Evolutionary conservation across 371 early-diverging fungal species (phyloP).

Genomic region (Actinomortierella ambigua): DNA sequence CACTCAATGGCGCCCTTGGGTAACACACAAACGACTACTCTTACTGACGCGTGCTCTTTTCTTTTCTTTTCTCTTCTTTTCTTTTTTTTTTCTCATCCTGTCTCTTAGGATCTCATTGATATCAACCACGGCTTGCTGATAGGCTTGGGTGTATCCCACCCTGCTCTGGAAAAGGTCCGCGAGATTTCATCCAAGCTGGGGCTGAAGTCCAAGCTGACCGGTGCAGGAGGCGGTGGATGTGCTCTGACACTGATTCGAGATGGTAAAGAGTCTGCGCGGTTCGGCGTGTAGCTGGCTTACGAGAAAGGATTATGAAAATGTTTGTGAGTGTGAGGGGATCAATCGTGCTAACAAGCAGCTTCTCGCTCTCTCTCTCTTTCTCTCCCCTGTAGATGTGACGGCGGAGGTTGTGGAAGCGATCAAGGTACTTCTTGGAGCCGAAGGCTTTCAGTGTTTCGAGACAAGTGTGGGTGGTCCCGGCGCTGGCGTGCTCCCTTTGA

Average conservation of each 20-base stretch:
- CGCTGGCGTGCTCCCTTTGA: constrained; percentile 50
- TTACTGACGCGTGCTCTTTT: background rate
- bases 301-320: background rate
- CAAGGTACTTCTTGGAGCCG: constrained; percentile 48
- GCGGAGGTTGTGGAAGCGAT: constrained; percentile 49
- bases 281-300: constrained; percentile 1
- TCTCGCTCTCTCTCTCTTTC: background rate
- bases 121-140: constrained; percentile 83
- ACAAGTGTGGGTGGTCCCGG: constrained; percentile 81
- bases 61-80: background rate
- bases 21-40: background rate
- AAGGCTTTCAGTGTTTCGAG: constrained; percentile 76
- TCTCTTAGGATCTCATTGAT: constrained; percentile 68
- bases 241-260: constrained; percentile 81
- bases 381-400: constrained; percentile 20
- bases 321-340: background rate
- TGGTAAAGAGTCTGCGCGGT: too few relatives aligned
- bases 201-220: constrained; percentile 89
- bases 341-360: background rate
- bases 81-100: background rate
- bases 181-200: constrained; percentile 62
- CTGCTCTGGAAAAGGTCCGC: constrained; percentile 79
- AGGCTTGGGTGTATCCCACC: constrained; percentile 85
- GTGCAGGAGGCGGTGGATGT: constrained; percentile 98
- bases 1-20: background rate